Evolutionary conservation across 495 filamentous ascomycete genomes (phyloP), one percentile per base, ranked within the genome.

Genomic region (Aspergillus ellipticus): DNA sequence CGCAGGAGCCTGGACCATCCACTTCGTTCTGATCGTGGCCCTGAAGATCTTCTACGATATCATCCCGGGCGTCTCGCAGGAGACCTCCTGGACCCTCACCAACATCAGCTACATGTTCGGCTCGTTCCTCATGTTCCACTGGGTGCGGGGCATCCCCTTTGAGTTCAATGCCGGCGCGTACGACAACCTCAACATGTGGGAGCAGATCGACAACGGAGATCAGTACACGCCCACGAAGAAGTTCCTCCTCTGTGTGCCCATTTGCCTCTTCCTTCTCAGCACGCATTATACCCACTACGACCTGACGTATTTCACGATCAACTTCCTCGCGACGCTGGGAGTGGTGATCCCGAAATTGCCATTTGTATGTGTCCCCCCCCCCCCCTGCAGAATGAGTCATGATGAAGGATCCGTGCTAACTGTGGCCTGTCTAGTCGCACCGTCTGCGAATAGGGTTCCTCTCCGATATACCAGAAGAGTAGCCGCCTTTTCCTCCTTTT

Each of bases 101-200:
- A 98, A 98, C 78, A 95, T 97, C 73, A 89, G 91, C 52, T 98
- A 98, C 80, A 97, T 97, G 92, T 85, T 92, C 74, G 93, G 90
- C 68, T 96, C 94, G 16, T 98, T 96, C 74, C 82, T 98, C 67
- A 98, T 97, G 94, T 98, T 98, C 72, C 94, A 98, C 76, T 96
- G 87, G 79, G 94, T 98, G 64, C 90, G 92, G 66, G 94, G 94
- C 68, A 90, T 97, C 50, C 94, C 94, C 15, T 98, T 98, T 74
- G 94, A 98, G 67, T 98, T 97, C 82, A 97, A 98, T 69, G 86
- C 90, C n/a, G 94, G 94, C 48, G 94, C 94, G 56, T 98, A 96
- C 78, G 94, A 98, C 74, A 97, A 97, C 68, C 82, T 97, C 61
- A 97, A 97, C 75, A 96, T 98, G 92, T 98, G 94, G 94, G 94